Conservation (phyloP, 2,329 filamentous ascomycete species). For the Fusarium pseudocircinatum region DNA sequence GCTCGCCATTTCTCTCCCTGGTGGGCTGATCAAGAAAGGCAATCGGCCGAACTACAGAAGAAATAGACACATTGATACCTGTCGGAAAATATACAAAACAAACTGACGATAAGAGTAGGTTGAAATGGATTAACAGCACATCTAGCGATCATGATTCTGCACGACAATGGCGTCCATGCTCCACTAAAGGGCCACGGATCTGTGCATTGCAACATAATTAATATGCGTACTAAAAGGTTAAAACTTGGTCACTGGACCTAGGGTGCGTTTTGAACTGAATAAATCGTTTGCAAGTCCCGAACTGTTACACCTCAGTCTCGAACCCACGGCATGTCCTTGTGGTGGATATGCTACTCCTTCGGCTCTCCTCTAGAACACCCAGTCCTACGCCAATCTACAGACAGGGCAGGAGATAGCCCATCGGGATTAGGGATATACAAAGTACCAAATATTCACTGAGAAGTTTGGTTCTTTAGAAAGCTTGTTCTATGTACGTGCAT, state of each 20-base stretch:
- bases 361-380: background rate
- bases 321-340: conserved; percentile 52
- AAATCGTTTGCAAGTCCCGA: background rate
- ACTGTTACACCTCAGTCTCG: conserved; percentile 35
- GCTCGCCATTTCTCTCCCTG: background rate
- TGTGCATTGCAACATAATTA: background rate
- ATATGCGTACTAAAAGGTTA: background rate
- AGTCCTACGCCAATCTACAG: background rate
- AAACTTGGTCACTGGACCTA: background rate
- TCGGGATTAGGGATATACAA: too few species aligned
- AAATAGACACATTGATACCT: background rate
- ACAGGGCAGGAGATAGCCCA: conserved; percentile 55
- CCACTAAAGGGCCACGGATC: background rate
- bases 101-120: background rate
- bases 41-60: background rate
- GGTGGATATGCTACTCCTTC: background rate
- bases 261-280: background rate
- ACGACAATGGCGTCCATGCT: background rate
- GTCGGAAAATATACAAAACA: background rate
- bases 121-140: background rate
- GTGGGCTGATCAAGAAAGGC: background rate
- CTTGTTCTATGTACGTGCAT: background rate
- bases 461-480: background rate
- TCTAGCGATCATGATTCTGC: background rate
- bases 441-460: background rate